Percentiles rank a stretch among this genome's conserved stretches.
phyloP scores from a whole-genome alignment of 768 basidiomycete genomes.

The Lentinula detonsa region DNA sequence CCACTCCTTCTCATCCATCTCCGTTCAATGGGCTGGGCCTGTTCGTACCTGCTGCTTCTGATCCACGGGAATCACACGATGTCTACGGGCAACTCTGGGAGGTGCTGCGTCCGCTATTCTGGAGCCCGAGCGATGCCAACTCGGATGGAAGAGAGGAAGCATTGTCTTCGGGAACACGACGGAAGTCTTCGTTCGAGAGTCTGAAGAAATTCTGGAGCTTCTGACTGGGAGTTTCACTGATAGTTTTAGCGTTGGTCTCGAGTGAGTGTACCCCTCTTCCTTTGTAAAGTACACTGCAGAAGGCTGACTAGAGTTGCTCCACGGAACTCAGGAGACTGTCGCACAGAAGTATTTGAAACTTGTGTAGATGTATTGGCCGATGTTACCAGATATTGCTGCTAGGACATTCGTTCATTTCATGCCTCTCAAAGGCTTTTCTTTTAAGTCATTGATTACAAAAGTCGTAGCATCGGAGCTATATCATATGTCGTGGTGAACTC shows the following conservation, averaged over 20 bases:
- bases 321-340: background rate
- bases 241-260: too few relatives aligned
- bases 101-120: constrained; percentile 1
- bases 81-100: constrained; percentile 6
- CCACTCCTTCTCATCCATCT: constrained; percentile 5
- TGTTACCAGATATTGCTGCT: too few relatives aligned
- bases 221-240: background rate
- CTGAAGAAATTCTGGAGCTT: background rate
- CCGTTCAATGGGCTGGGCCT: constrained; percentile 7
- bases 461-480: background rate
- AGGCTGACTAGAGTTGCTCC: background rate
- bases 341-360: too few relatives aligned
- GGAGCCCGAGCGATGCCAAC: background rate
- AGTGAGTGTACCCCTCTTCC: background rate
- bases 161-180: too few relatives aligned
- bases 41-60: constrained; percentile 2
- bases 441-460: background rate
- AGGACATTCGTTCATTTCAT: background rate
- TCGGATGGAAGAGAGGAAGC: background rate
- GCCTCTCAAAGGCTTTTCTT: background rate
- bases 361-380: too few relatives aligned
- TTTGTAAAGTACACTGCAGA: background rate
- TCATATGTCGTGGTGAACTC: too few relatives aligned
- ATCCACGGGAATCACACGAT: constrained; percentile 3
- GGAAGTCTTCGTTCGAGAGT: background rate